These are phyloP conservation scores for Chenopodium quinoa DNA, from an alignment of 148 eudicot genomes.

Conservation along the genomic window DNA sequence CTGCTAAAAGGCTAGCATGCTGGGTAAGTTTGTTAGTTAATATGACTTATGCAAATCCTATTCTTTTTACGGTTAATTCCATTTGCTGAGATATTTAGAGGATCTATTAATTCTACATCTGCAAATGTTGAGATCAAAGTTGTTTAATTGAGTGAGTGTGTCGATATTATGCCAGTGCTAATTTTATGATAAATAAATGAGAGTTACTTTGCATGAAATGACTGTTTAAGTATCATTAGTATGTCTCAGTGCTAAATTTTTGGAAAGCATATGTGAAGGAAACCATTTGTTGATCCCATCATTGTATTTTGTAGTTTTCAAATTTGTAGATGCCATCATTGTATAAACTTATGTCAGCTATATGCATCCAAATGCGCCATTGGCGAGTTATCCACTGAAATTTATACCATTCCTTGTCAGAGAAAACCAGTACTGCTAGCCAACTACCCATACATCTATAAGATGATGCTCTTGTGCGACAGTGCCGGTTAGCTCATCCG, in stretches of 20 bases:
- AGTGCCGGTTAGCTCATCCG: not conserved
- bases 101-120: not conserved
- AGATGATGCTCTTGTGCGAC: no score
- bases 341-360: not conserved
- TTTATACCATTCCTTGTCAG: not conserved
- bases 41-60: not conserved
- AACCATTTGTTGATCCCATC: not conserved
- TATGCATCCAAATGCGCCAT: not conserved
- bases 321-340: not conserved
- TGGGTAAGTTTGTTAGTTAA: conserved; percentile 60
- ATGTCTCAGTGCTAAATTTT: not conserved
- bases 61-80: not conserved
- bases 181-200: not conserved
- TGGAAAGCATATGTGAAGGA: not conserved
- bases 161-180: no score
- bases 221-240: not conserved
- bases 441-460: not conserved
- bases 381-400: not conserved
- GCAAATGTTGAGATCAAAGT: not conserved
- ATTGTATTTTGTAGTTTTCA: not conserved
- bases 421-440: not conserved
- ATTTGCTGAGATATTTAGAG: not conserved
- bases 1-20: conserved; percentile 94
- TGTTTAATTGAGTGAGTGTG: not conserved
- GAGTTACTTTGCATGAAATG: not conserved